Evolutionary conservation across 2,329 filamentous ascomycete genomes (phyloP), one percentile per base, ranked within the genome.

Genomic region (Colletotrichum tamarilloi): DNA sequence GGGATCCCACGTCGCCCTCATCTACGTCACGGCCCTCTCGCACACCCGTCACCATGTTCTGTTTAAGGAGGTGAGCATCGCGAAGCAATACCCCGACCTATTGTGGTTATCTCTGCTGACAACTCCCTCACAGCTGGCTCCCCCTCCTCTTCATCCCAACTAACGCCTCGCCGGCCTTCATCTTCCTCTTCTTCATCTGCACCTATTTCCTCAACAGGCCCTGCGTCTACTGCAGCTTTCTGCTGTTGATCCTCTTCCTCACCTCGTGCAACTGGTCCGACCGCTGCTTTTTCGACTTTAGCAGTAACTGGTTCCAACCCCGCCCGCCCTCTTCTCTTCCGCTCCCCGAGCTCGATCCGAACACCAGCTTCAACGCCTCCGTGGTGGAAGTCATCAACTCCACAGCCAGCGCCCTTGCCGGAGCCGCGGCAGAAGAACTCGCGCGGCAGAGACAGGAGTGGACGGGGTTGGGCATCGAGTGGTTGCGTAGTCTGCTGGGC

Each of bases 161-260:
- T 73, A 95, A 95, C 82, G 93, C 94, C 77, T 95, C 93, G 71
- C 94, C 94, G 30, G 89, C 94, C 79, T 95, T 96, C 86, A 94
- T 97, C 82, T 91, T 96, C 85, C 90, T 95, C 84, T 95, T 97
- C 88, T 93, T 99, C 86, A 89, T 95, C 76, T 95, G 95, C 83
- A 98, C 95, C 76, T 98, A 98, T 87, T 94, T 97, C 84, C 92
- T 99, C 79, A 97, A 98, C 85, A 92, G 96, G 68, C 97, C 97
- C 67, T 99, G 97, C 86, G 93, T 98, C 78, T 99, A 99, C 89
- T 99, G 97, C 90, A 98, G 95, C 74, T 92, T 98, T 75, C 93
- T 99, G 67, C 94, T 99, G 62, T 90, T 98, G 76, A 95, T 98
- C 78, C 94, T 99, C 77, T 97, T 98, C 86, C 90, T 95, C 77